phyloP scores from a whole-genome alignment of 306 rosid genomes.

The Cajanus cajan region DNA sequence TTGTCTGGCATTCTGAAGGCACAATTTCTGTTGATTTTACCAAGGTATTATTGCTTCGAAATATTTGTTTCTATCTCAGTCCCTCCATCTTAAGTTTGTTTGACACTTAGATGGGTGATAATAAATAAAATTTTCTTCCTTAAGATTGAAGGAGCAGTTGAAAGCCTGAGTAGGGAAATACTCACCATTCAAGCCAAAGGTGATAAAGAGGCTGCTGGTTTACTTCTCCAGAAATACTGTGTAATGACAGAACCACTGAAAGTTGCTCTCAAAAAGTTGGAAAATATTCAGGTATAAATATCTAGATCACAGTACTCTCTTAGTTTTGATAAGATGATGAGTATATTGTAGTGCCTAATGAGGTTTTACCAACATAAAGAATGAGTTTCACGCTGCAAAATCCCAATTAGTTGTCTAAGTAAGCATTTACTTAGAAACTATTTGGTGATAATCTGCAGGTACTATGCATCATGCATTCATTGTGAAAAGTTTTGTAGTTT shows the following conservation, averaged over 20 bases:
- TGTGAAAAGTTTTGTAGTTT: neutral
- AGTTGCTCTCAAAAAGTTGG: conserved; percentile 63
- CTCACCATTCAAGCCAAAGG: conserved; percentile 88
- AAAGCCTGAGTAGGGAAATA: conserved; percentile 80
- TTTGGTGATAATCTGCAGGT: conserved; percentile 95
- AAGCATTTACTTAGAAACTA: too few species aligned
- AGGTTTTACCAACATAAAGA: too few species aligned
- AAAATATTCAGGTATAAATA: conserved; percentile 66
- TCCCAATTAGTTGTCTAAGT: too few species aligned
- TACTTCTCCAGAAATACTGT: conserved; percentile 65
- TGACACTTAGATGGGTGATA: conserved; percentile 12
- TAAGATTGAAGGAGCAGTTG: conserved; percentile 84
- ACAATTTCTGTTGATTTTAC: conserved; percentile 78
- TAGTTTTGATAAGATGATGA: neutral
- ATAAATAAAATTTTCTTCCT: conserved; percentile 9
- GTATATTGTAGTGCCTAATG: neutral
- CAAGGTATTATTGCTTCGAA: conserved; percentile 51
- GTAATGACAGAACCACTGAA: conserved; percentile 58
- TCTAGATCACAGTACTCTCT: neutral
- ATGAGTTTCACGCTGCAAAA: too few species aligned
- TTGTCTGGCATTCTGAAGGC: conserved; percentile 55
- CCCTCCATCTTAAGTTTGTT: neutral
- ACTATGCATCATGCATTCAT: conserved; percentile 12
- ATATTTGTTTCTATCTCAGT: conserved; percentile 16
- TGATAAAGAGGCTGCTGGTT: conserved; percentile 74